These are phyloP conservation scores for Erodium maritimum DNA, from an alignment of 345 rosid genomes.

Conservation along the genomic window DNA sequence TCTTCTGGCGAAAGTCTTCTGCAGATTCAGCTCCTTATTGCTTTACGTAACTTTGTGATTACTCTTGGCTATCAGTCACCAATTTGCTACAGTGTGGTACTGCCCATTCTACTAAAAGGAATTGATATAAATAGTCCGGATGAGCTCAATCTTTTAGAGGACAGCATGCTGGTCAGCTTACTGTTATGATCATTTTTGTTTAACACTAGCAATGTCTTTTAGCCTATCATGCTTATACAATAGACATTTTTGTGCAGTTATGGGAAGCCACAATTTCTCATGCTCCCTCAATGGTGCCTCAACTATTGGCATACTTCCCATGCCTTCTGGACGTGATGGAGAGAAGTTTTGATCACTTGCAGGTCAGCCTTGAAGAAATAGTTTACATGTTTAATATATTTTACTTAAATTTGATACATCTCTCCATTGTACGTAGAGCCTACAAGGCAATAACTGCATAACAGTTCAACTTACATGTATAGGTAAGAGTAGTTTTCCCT, in stretches of 20 bases:
- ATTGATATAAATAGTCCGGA: conserved; percentile 81
- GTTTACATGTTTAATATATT: neutral
- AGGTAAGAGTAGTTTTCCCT: too few relatives aligned
- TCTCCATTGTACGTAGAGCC: neutral
- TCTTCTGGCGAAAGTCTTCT: conserved; percentile 93
- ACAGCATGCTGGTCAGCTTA: conserved; percentile 71
- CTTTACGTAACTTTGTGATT: conserved; percentile 74
- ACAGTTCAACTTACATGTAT: too few relatives aligned
- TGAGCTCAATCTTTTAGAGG: conserved; percentile 87
- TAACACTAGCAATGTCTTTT: conserved; percentile 9
- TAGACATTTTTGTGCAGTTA: conserved; percentile 44
- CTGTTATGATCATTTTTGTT: conserved; percentile 4
- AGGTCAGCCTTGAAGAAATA: conserved; percentile 34
- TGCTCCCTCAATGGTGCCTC: conserved; percentile 90
- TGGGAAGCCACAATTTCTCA: conserved; percentile 90
- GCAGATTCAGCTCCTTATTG: conserved; percentile 94
- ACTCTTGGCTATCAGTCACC: conserved; percentile 88
- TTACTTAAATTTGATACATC: neutral
- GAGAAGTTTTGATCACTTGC: conserved; percentile 85
- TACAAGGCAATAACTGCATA: too few relatives aligned
- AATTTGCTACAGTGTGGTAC: conserved; percentile 54
- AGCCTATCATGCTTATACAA: conserved; percentile 10
- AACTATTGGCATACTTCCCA: conserved; percentile 62
- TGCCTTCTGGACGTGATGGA: conserved; percentile 70
- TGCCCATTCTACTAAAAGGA: conserved; percentile 84